Evolutionary conservation across 1,139 yeast genomes (phyloP), one percentile per base, ranked within the genome.

Genomic region (Wickerhamomyces sp.): DNA sequence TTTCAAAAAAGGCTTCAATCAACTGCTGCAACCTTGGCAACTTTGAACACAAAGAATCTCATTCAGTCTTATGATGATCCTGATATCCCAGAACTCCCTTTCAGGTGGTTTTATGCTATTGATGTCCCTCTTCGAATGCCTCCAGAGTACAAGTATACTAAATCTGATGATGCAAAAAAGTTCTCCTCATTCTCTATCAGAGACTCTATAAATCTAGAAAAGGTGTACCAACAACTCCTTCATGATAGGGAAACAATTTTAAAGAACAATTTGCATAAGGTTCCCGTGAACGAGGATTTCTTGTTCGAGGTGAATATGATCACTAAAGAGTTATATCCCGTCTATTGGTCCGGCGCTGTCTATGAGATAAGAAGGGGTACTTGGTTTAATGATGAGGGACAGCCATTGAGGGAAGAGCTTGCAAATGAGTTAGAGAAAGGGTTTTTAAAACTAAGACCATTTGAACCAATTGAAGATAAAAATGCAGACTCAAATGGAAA

Each of bases 331-430:
- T 60, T 90, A 50, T 49, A 65, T 1, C 95, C 97, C 0, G 74
- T 82, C 0, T 90, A 81, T 58, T 90, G 97, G 97, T 81, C 78
- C 3, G 97, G 97, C 1, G 95, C 97, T 0, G 65, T 69, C 1
- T 92, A 80, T 55, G 92, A 85, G 46, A 86, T 90, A 1, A 69
- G 96, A 28, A 65, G 97, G 37, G 96, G 96, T 0, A 61, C 79
- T 1, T 90, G 98, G 98, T 88, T 87, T 56, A 66, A 70, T 36
- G 59, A 74, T 5, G 76, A 75, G 39, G 80, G 82, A 3, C 56
- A 59, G 7, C 97, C 97, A 0, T 61, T 88, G 21, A 60, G 72
- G 4, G 67, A 66, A 8, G 59, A 63, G 2, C 42, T 82, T 5
- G 67, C 95, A 0, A 63, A 67, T 3, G 78, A 75, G 39, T 56